Conservation (phyloP, 2,329 filamentous ascomycete genomes). For the Trichoderma koningii region DNA sequence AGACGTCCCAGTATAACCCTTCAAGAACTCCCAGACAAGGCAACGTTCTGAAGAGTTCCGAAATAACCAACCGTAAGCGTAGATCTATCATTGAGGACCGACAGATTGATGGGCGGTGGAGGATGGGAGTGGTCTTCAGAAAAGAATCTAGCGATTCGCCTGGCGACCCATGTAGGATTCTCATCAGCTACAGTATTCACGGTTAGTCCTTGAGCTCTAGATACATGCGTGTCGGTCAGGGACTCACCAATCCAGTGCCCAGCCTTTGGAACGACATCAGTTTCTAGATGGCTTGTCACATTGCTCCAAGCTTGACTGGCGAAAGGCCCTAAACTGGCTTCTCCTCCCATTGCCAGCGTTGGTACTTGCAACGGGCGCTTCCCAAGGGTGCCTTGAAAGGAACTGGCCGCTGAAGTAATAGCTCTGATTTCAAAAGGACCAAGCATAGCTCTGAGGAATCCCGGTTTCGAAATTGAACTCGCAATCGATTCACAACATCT, state of each 20-base stretch:
- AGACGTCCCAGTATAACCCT: neutral
- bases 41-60: constrained; percentile 5
- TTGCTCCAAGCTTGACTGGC: neutral
- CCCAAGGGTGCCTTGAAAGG: constrained; percentile 40
- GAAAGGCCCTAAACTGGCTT: constrained; percentile 34
- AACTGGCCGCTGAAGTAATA: constrained; percentile 39
- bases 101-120: neutral
- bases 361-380: constrained; percentile 28
- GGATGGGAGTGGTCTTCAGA: neutral
- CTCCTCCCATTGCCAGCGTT: constrained; percentile 34
- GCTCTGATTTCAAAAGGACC: constrained; percentile 40
- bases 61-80: constrained; percentile 13
- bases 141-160: neutral
- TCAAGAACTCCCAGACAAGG: neutral
- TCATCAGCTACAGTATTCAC: neutral
- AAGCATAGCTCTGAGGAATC: constrained; percentile 46
- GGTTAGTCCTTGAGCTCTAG: neutral
- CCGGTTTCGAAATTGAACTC: constrained; percentile 46
- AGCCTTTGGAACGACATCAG: neutral
- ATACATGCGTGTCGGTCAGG: too few relatives aligned
- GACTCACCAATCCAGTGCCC: constrained; percentile 14
- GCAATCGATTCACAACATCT: constrained; percentile 44
- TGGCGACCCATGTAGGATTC: constrained; percentile 8
- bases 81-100: neutral
- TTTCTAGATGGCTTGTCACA: neutral